Base-by-base conservation (phyloP, 352 stramenopile genomes). In the Phytophthora europaea region DNA sequence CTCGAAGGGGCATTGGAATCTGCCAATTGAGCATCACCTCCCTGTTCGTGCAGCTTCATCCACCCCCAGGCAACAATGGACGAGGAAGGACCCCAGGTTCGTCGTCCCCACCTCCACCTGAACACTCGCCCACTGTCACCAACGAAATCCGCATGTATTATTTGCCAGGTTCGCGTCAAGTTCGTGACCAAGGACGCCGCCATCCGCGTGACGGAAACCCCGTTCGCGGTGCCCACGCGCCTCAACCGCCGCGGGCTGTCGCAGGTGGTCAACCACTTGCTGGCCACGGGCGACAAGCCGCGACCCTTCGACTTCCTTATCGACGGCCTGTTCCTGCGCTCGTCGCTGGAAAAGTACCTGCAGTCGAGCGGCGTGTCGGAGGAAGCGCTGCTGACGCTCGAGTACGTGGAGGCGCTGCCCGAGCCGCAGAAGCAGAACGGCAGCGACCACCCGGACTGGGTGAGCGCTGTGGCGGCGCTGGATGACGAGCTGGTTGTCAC, bases 201-300 rank as follows among this genome's bases (percentile, higher is more conserved):
- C 33, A 94, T 98, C 73, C 85, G 90, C 64, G 92, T 98, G 31
- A 97, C 92, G 6, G 90, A 98, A 78, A 96, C 90, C 61, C 89
- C 92, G 61, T 95, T 98, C 67, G 92, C 92, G 6, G 90, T 98
- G 47, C 92, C 92, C 13, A 89, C 84, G 70, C 87, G 77, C 3
- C 82, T 97, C 28, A 88, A 80, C 58, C 87, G 92, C 6, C 89
- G 93, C 40, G 90, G 90, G 0, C 85, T 98, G 51, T 97, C 90
- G 38, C 89, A 98, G 70, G 88, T 98, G 28, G 85, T 98, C 16
- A 98, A 98, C 80, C 92, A 98, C 65, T 64, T 98, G 62, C 81
- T 98, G 36, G 59, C 71, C 61, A 83, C 78, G 26, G 81, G 71
- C 23, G 54, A 84, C 52, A 70, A 70, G 50, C 79, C 85, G 6